Percentiles rank a stretch among this genome's conserved stretches.
Evolutionary conservation across 805 yeast species (phyloP).

Genomic region (Diddensiella transvaalensis): DNA sequence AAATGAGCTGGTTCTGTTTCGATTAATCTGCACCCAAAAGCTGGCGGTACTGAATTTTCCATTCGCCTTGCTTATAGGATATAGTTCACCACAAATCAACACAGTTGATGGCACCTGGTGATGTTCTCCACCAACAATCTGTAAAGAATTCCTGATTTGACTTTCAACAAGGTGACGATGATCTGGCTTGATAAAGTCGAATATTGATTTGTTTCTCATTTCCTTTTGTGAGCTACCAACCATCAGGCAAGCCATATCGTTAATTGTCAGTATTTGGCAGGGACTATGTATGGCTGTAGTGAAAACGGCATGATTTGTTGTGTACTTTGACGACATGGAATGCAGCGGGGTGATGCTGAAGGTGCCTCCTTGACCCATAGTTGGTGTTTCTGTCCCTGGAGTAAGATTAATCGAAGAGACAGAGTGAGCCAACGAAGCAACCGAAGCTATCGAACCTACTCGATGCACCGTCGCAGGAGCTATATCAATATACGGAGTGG

Average conservation of each 20-base stretch:
- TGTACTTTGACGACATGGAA: constrained; percentile 55
- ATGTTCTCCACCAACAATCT: background rate
- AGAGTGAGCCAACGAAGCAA: constrained; percentile 40
- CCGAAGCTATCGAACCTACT: constrained; percentile 36
- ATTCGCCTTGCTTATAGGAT: constrained; percentile 71
- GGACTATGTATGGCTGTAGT: constrained; percentile 73
- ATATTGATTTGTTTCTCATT: constrained; percentile 56
- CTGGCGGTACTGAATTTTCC: constrained; percentile 76
- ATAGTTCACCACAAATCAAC: constrained; percentile 63
- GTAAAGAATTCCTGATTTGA: background rate
- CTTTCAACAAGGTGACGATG: constrained; percentile 25
- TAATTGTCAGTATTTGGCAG: constrained; percentile 78
- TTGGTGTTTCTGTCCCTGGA: constrained; percentile 10
- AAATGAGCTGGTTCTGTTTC: constrained; percentile 46
- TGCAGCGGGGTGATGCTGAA: constrained; percentile 54
- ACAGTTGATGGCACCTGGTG: constrained; percentile 12
- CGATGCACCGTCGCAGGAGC: constrained; percentile 17
- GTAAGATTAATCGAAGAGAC: constrained; percentile 17
- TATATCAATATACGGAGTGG: constrained; percentile 30
- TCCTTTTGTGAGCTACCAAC: constrained; percentile 74
- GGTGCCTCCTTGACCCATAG: constrained; percentile 9
- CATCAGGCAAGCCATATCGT: constrained; percentile 83
- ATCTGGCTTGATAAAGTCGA: constrained; percentile 47
- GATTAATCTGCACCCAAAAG: constrained; percentile 70
- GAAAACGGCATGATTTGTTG: constrained; percentile 70